Conservation (phyloP, 768 basidiomycete genomes). For the Cyathus striatus region DNA sequence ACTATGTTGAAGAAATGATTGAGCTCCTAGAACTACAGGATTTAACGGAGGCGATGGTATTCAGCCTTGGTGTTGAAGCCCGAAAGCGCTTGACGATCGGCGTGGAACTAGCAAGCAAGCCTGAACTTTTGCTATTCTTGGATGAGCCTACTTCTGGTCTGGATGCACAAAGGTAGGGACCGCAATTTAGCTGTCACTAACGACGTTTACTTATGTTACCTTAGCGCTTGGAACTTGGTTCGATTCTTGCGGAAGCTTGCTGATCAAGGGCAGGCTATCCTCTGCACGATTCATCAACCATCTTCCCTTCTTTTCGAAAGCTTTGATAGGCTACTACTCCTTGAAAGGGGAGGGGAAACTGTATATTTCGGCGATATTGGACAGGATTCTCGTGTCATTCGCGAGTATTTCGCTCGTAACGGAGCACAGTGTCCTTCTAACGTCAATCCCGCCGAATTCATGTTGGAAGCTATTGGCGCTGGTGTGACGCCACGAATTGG, state of each 20-base stretch:
- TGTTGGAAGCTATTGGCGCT: constrained; percentile 86
- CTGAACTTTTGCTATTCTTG: constrained; percentile 69
- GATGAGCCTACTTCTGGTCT: constrained; percentile 45
- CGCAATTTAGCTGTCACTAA: not conserved
- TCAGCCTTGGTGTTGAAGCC: constrained; percentile 60
- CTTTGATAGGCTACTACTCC: constrained; percentile 68
- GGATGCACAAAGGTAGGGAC: constrained; percentile 33
- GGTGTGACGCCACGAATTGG: constrained; percentile 70
- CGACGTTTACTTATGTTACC: not conserved
- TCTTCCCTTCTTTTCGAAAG: constrained; percentile 83
- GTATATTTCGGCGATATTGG: constrained; percentile 95
- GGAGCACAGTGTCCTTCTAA: constrained; percentile 73
- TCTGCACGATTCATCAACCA: constrained; percentile 90
- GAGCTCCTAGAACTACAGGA: constrained; percentile 82
- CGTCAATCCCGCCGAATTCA: constrained; percentile 77
- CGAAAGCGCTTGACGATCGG: constrained; percentile 89
- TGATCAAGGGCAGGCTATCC: constrained; percentile 81
- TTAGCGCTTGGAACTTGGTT: constrained; percentile 77
- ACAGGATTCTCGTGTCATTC: constrained; percentile 58
- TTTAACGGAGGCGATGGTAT: constrained; percentile 77
- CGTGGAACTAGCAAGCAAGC: constrained; percentile 87
- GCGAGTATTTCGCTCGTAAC: constrained; percentile 69
- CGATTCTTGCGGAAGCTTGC: constrained; percentile 82
- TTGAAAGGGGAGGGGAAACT: constrained; percentile 79
- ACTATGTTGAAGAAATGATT: constrained; percentile 79